These are phyloP conservation scores for Hymenotorrendiella dingleyae DNA, from an alignment of 2,329 filamentous ascomycete genomes.

Conservation along the genomic window DNA sequence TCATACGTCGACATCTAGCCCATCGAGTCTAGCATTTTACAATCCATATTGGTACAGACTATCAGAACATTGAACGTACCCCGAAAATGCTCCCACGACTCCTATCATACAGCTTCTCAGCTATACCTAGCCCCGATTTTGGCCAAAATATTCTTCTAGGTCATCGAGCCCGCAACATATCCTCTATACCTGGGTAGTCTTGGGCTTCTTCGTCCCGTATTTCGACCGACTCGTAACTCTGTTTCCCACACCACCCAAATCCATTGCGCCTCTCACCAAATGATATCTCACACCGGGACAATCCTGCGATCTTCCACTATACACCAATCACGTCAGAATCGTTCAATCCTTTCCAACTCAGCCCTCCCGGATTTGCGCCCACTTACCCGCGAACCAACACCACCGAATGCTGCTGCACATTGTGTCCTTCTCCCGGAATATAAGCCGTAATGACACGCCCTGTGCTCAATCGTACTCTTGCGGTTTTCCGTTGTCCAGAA, in stretches of 20 bases:
- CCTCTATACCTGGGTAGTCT: slow-evolving; percentile 50
- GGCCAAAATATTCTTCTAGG: not conserved
- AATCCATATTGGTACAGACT: slow-evolving; percentile 1
- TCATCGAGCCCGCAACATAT: not conserved
- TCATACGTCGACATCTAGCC: too few relatives aligned
- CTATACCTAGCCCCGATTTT: not conserved
- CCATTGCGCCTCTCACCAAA: slow-evolving; percentile 82
- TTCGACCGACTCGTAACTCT: slow-evolving; percentile 84
- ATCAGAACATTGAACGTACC: too few relatives aligned
- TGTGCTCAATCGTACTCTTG: slow-evolving; percentile 80
- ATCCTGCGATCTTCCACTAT: slow-evolving; percentile 75
- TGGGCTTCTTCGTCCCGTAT: slow-evolving; percentile 98
- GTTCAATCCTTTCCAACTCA: not conserved
- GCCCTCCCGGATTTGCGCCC: not conserved
- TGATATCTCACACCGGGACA: slow-evolving; percentile 98
- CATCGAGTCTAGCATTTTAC: too few relatives aligned
- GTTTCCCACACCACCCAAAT: slow-evolving; percentile 88
- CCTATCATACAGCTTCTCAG: not conserved
- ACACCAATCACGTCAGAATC: not conserved
- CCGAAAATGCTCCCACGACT: not conserved
- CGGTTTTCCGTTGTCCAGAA: slow-evolving; percentile 93
- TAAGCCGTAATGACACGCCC: slow-evolving; percentile 87
- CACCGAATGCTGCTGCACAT: slow-evolving; percentile 97
- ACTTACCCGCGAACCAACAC: slow-evolving; percentile 75
- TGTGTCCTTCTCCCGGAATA: slow-evolving; percentile 96